Conservation (phyloP, 169 alveolate genomes). For the Eimeria brunetti region DNA sequence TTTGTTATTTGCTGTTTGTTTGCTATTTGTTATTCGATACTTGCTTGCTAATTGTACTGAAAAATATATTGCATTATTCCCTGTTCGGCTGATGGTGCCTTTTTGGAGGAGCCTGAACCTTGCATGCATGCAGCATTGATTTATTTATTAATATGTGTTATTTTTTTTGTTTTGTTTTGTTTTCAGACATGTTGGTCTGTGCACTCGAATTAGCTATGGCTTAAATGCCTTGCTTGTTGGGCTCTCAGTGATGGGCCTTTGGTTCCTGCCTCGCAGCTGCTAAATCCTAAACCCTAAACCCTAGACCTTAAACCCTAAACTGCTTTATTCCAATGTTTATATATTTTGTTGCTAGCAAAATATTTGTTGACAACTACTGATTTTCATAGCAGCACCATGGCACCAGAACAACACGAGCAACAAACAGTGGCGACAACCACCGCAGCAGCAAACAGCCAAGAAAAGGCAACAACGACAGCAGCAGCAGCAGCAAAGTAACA, state of each 20-base stretch:
- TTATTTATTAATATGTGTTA: neutral
- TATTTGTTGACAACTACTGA: too few relatives aligned
- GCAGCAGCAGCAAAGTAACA: neutral
- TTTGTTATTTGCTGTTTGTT: neutral
- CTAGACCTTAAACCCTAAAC: too few relatives aligned
- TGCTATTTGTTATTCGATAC: too few relatives aligned
- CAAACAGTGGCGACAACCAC: neutral
- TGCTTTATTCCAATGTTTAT: too few relatives aligned
- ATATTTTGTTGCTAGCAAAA: too few relatives aligned
- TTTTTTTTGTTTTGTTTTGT: neutral
- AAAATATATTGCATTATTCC: neutral
- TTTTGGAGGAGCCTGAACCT: neutral
- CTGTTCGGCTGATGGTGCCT: neutral
- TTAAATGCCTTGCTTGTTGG: neutral
- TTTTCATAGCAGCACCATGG: too few relatives aligned
- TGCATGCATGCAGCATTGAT: neutral
- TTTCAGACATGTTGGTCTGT: slow-evolving; percentile 10
- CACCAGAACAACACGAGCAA: neutral
- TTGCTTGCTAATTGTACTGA: neutral
- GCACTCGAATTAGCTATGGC: slow-evolving; percentile 14
- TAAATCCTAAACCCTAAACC: too few relatives aligned
- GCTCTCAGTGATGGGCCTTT: neutral
- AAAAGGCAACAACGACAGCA: neutral
- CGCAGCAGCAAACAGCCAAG: neutral
- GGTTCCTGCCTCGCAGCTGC: slow-evolving; percentile 40